Evolutionary conservation across 768 basidiomycete species (phyloP), one percentile per base, ranked within the genome.

Genomic region (Rhizopogon rudus): DNA sequence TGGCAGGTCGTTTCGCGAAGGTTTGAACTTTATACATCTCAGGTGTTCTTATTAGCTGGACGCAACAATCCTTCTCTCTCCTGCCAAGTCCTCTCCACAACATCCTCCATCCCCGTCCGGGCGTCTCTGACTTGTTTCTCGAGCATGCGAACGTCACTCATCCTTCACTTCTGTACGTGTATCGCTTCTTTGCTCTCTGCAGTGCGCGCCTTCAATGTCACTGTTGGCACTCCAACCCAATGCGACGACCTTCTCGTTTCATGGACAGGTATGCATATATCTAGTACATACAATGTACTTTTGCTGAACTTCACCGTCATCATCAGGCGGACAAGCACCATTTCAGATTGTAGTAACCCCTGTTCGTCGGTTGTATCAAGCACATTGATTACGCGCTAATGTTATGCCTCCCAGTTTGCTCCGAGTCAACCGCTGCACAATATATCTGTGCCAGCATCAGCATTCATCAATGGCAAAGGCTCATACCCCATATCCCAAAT

Each of bases 171-270:
- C 37, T 48, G 68, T 25, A 25, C 53, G 58, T 63, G 33, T 53
- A 56, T 59, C 65, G 55, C 67, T 54, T 43, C 45, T 41, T 69
- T 46, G 41, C 51, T 61, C 58, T 52, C 60, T 13, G 22, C 48
- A 25, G 71, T 55, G 10, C 49, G 51, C 16, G 61, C 71, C 28
- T 76, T 75, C 64, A 79, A 76, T 25, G 85, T 87, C 22, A 58
- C 73, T 65, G 72, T 57, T 78, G 82, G 63, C 69, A 71, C 28
- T 55, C 78, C 84, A 4, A 76, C 82, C 0, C 71, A 84, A 64
- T 91, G 88, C 63, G 87, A 81, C 58, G 66, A 78, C 63, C 67
- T 88, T 20, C 63, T 68, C 44, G 60, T 91, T 51, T 73, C 77
- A 29, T 89, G 87, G 87, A 71, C 73, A 55, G 86, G 88, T 85